Base-by-base conservation (phyloP, 495 filamentous ascomycete species). In the Penicillium coprophilum region DNA sequence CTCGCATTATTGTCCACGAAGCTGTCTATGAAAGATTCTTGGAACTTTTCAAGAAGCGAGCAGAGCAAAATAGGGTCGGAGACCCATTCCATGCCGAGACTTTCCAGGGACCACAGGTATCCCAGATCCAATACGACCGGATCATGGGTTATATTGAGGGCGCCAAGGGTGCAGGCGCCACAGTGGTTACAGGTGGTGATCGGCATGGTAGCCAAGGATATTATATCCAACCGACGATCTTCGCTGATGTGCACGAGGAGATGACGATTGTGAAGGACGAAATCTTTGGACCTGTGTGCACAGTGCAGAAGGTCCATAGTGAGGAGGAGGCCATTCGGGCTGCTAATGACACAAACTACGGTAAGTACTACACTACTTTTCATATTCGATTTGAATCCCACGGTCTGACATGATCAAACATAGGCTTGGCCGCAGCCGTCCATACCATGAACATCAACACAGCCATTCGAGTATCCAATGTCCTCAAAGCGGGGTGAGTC, bases 211-310 rank as follows among this genome's bases (percentile, higher is more conserved):
- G 75, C 84, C 34, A 90, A 69, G 91, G 91, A 65, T 94, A 88
- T 81, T 96, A 91, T 74, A 93, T 95, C 74, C 78, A 93, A 77
- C 91, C 91, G 12, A 96, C 91, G 57, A 92, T 95, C 72, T 95
- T 95, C 81, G 84, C 81, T 67, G 83, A 90, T 70, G 89, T 93
- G 46, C 81, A 74, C 21, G 74, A 82, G 51, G 77, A 92, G 70
- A 95, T 95, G 90, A 90, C 89, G 80, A 92, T 95, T 71, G 87
- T 92, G 81, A 83, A 88, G 75, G 91, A 95, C 70, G 91, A 96
- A 73, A 92, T 96, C 69, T 96, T 96, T 70, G 91, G 91, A 58
- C 91, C 91, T 39, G 91, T 96, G 45, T 88, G 86, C 73, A 84
- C 87, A 44, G 87, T 96, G 60, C 80, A 87, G 70, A 93, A 92